Evolutionary conservation across 2,329 filamentous ascomycete species (phyloP), one percentile per base, ranked within the genome.

Genomic region (Sporothrix brasiliensis): DNA sequence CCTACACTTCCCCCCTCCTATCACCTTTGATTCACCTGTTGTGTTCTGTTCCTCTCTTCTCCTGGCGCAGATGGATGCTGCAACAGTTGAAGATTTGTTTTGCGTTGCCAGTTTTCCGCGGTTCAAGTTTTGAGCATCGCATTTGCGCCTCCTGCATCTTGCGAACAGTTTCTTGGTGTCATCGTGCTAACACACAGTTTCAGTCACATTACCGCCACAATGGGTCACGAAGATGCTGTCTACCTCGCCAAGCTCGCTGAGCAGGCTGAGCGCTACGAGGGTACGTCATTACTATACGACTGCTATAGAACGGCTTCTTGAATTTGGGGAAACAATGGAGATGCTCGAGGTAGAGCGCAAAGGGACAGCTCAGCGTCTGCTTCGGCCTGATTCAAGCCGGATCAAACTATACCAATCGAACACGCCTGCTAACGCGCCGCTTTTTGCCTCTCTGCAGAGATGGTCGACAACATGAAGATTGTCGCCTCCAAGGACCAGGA

Each of bases 391-490:
- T 21, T 21, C 50, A 4, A 27, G 24, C 53, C 13, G 30, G 24
- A 30, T n/a, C 27, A 39, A n/a, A 16, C 9, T 54, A 1, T 7
- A 19, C 39, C 34, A 44, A 44, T 61, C n/a, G 10, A 16, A 27
- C 11, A 63, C 13, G 30, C 58, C 58, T 69, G 53, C 73, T 73
- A 70, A 74, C 71, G 58, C 58, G 58, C 58, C 56, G 52, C 13
- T 47, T 52, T 39, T 49, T 27, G 50, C 67, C 13, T 49, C 14
- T 24, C 27, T 75, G 71, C 83, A 97, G 94, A 97, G 86, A 97
- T 98, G 94, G 94, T 98, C 77, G 93, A 97, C 88, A 97, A 97
- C 89, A 98, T 98, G 94, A 98, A 97, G 90, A 90, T 92, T 77
- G 94, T 97, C 79, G 94, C 94, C 79, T 94, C 92, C 76, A 92